These are phyloP conservation scores for Herpetomonas tarakana DNA, from an alignment of 208 protist genomes.

Conservation along the genomic window DNA sequence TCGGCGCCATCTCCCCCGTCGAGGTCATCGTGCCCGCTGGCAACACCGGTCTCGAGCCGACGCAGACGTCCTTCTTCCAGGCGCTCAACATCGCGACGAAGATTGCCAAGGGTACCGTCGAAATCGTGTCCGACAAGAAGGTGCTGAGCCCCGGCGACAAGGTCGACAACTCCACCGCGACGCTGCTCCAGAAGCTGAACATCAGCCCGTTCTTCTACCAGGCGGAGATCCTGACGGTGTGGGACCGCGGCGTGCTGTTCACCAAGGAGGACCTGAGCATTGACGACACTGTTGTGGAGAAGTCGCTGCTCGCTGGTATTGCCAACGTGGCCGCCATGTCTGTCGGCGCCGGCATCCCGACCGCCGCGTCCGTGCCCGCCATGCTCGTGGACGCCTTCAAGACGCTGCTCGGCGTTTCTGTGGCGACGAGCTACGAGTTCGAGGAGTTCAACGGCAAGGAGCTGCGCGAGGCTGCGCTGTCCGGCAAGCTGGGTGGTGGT, in stretches of 20 bases:
- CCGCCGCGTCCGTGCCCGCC: conserved; percentile 94
- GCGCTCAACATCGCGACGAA: conserved; percentile 99
- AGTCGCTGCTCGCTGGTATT: conserved; percentile 88
- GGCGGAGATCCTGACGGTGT: conserved; percentile 91
- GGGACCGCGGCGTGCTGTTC: conserved; percentile 96
- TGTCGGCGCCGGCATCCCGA: conserved; percentile 95
- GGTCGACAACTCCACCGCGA: conserved; percentile 97
- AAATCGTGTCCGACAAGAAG: conserved; percentile 97
- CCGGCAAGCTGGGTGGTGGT: conserved; percentile 77
- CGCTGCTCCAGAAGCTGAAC: conserved; percentile 97
- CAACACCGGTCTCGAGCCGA: conserved; percentile 97
- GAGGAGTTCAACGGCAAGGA: conserved; percentile 75
- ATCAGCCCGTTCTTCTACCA: conserved; percentile 99
- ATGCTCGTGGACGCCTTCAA: conserved; percentile 96
- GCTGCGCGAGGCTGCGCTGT: conserved; percentile 88
- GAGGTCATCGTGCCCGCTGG: conserved; percentile 96
- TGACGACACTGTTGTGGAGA: conserved; percentile 90
- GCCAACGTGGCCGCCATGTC: conserved; percentile 94
- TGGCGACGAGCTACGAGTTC: conserved; percentile 94
- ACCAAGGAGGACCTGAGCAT: conserved; percentile 93
- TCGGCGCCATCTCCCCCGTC: conserved; percentile 95
- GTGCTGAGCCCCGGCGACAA: conserved; percentile 95
- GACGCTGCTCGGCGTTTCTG: conserved; percentile 94
- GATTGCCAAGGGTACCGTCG: conserved; percentile 98
- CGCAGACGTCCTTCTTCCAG: conserved; percentile 99